phyloP scores from a whole-genome alignment of 345 rosid species.

The Firmiana major region DNA sequence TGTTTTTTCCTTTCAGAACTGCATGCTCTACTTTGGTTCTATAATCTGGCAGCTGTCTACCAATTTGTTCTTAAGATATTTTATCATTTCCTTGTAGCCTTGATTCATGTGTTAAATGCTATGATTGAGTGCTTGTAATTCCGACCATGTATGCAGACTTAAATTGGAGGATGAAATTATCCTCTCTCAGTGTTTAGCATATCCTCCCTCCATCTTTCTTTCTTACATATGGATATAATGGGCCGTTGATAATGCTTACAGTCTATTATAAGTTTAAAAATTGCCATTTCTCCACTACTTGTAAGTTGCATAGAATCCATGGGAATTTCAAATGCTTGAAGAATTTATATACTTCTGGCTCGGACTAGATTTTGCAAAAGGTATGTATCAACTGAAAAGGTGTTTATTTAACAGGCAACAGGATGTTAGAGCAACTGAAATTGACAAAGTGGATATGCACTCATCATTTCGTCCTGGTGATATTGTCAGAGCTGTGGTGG shows the following conservation, averaged over 20 bases:
- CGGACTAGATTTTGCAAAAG: neutral
- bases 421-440: slow-evolving; percentile 92
- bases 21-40: neutral
- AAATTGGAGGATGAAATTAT: neutral
- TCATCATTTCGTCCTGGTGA: slow-evolving; percentile 79
- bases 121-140: neutral
- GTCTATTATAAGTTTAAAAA: neutral
- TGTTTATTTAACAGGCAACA: slow-evolving; percentile 55
- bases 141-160: neutral
- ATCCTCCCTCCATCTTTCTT: neutral
- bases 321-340: neutral
- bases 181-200: neutral
- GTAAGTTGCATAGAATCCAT: neutral
- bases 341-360: neutral
- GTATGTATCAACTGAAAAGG: neutral
- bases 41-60: neutral
- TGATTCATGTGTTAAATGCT: neutral
- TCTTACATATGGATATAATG: neutral
- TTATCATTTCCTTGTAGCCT: neutral
- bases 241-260: neutral
- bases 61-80: neutral
- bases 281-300: neutral
- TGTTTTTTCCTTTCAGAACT: neutral
- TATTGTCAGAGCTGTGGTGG: slow-evolving; percentile 80
- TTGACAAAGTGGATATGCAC: slow-evolving; percentile 91